Base-by-base conservation (phyloP, 352 stramenopile species). In the Phytophthora parvispora region DNA sequence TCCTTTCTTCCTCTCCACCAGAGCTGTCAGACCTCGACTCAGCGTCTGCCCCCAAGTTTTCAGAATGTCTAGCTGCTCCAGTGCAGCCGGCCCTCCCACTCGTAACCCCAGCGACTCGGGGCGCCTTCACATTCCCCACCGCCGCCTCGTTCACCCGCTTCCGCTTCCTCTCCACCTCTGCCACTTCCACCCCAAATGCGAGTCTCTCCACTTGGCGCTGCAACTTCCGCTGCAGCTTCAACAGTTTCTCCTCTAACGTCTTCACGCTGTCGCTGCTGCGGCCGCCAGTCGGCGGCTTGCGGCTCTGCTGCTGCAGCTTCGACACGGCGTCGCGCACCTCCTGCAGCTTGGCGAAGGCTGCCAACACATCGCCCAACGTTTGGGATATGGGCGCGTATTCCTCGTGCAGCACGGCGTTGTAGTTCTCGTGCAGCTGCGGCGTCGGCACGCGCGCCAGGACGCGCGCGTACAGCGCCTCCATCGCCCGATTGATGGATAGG, bases 241-340 rank as follows among this genome's bases (percentile, higher is more conserved):
- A n/a, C 29, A 31, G 24, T 12, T 9, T 55, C 6, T 34, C 42
- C 10, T 42, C 34, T 13, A 27, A 5, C 18, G 29, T 13, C 18
- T 51, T 7, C 6, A 69, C 15, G 24, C 61, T 51, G n/a, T 45
- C 27, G 20, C 36, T 60, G 48, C 48, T 60, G 48, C 48, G 48
- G 13, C 48, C 59, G 18, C 24, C 34, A 18, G 42, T 34, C n/a
- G 60, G 53, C 38, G 36, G 1, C 18, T 13, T 15, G 38, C 22
- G 52, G 18, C 16, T 47, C 5, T 57, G 61, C 31, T 57, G 61
- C 31, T 69, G 42, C 42, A 69, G 42, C 51, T 65, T 40, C 4
- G 55, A 54, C 22, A 70, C 63, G 6, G 63, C 63, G 22, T 54
- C 47, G 18, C 47, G 55, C 18, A 71, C 28, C 48, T 71, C 63